Percentiles rank a stretch among this genome's conserved stretches.
Evolutionary conservation across 2,329 filamentous ascomycete species (phyloP).

Genomic region (Colletotrichum lindemuthianum): DNA sequence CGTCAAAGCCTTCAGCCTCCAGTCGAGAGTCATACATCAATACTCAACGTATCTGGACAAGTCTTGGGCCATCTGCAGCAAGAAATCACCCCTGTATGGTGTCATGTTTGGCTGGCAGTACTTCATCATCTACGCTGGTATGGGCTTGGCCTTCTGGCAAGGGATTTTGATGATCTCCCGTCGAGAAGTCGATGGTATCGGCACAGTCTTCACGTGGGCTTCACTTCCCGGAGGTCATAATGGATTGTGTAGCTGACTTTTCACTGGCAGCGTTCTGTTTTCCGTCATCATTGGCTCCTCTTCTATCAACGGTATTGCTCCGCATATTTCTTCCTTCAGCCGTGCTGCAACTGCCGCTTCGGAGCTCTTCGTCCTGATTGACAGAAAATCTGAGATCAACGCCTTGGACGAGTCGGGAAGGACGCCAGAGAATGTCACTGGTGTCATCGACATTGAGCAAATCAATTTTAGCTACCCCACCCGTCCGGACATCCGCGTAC

Average conservation of each 20-base stretch:
- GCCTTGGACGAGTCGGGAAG: constrained; percentile 32
- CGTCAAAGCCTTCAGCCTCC: constrained; percentile 35
- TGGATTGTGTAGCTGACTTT: constrained; percentile 46
- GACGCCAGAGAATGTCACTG: constrained; percentile 49
- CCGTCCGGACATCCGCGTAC: constrained; percentile 70
- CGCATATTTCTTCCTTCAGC: constrained; percentile 37
- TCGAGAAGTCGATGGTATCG: constrained; percentile 28
- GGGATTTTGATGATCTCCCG: constrained; percentile 50
- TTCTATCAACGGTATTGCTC: constrained; percentile 37
- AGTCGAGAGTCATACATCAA: constrained; percentile 29
- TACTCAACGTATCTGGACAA: constrained; percentile 22
- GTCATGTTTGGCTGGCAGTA: constrained; percentile 47
- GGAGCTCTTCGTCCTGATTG: constrained; percentile 41
- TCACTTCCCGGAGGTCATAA: background rate
- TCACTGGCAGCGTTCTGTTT: constrained; percentile 38
- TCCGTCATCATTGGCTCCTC: constrained; percentile 40
- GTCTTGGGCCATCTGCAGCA: constrained; percentile 43
- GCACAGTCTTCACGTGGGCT: constrained; percentile 35
- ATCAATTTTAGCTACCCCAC: constrained; percentile 77
- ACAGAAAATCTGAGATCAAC: constrained; percentile 40
- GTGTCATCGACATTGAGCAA: constrained; percentile 67
- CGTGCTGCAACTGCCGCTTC: constrained; percentile 38
- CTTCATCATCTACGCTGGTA: constrained; percentile 49
- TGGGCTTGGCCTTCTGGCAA: constrained; percentile 38
- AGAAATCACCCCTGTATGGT: constrained; percentile 41